These are phyloP conservation scores for Pichia manshurica DNA, from an alignment of 805 yeast species.

Conservation along the genomic window DNA sequence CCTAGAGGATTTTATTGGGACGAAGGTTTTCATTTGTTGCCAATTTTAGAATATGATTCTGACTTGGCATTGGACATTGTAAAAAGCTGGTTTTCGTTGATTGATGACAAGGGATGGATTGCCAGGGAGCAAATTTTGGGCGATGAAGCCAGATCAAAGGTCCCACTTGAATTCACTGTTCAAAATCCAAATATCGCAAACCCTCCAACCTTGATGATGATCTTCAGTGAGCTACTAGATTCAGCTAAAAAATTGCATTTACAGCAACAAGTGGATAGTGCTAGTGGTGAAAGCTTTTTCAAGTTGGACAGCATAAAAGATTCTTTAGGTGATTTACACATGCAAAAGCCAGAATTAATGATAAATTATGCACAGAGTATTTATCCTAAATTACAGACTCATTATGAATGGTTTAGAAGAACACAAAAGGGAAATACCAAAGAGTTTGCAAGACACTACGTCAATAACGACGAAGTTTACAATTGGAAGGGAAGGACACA, in stretches of 20 bases:
- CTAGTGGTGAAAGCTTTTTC: conserved; percentile 13
- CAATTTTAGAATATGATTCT: conserved; percentile 74
- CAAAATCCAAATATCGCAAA: conserved; percentile 90
- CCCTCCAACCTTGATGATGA: conserved; percentile 88
- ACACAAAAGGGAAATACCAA: conserved; percentile 73
- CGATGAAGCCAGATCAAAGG: conserved; percentile 80
- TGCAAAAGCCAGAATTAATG: conserved; percentile 54
- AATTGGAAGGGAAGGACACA: conserved; percentile 92
- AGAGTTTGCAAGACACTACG: conserved; percentile 59
- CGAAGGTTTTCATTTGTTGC: conserved; percentile 91
- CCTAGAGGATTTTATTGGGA: conserved; percentile 99
- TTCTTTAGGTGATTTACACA: conserved; percentile 45
- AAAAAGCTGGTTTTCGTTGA: conserved; percentile 79
- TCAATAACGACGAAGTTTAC: conserved; percentile 57
- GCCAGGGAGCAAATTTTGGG: conserved; percentile 95
- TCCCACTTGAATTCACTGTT: conserved; percentile 74
- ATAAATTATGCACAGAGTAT: conserved; percentile 53
- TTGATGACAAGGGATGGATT: conserved; percentile 93
- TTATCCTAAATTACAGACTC: conserved; percentile 70
- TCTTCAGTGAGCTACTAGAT: conserved; percentile 53
- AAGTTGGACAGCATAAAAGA: conserved; percentile 22
- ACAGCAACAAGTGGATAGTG: conserved; percentile 18
- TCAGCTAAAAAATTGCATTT: conserved; percentile 12
- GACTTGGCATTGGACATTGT: conserved; percentile 76
- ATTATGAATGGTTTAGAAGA: conserved; percentile 77